Evolutionary conservation across 202 grass and related monocot species (phyloP).

Genomic region (Musa balbisiana): DNA sequence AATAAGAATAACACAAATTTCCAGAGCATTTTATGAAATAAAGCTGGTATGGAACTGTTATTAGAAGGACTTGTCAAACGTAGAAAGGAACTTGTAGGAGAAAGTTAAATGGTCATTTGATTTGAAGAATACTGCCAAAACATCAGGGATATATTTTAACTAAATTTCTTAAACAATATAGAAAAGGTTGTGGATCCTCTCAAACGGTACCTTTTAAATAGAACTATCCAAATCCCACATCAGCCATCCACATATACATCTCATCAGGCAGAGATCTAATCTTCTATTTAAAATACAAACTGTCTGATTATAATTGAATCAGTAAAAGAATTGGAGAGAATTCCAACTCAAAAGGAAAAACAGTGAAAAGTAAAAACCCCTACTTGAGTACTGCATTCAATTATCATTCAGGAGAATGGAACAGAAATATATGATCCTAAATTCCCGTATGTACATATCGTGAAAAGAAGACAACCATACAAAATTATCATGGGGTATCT

Average conservation of each 20-base stretch:
- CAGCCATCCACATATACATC: too few relatives aligned
- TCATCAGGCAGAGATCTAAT: background rate
- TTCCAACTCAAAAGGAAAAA: background rate
- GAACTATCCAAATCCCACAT: too few relatives aligned
- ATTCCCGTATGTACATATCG: background rate
- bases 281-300: background rate
- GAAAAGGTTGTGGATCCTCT: too few relatives aligned
- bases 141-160: too few relatives aligned
- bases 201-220: too few relatives aligned
- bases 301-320: background rate
- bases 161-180: too few relatives aligned
- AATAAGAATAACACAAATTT: background rate
- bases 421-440: background rate
- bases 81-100: too few relatives aligned
- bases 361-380: background rate
- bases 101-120: background rate
- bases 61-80: too few relatives aligned
- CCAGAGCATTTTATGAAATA: background rate
- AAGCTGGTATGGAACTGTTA: background rate
- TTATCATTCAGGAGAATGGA: background rate
- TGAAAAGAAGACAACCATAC: background rate
- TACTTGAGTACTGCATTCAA: background rate
- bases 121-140: background rate
- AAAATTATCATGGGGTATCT: background rate
- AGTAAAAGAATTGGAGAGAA: background rate